Base-by-base conservation (phyloP, 768 basidiomycete genomes). In the Baorangia bicolor region DNA sequence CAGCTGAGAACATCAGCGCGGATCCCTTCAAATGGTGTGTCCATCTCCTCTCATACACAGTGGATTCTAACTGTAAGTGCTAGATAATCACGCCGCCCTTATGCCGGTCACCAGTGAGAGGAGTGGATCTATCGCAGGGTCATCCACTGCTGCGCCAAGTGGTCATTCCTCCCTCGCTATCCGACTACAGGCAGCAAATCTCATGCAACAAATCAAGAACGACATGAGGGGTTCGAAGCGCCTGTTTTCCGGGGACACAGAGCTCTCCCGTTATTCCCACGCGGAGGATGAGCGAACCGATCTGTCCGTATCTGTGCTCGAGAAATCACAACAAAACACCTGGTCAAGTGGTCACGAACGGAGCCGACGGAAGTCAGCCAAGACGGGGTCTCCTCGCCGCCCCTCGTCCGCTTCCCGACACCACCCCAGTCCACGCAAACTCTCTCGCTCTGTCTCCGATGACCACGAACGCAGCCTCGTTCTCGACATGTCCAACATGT, bases 121-220 rank as follows among this genome's bases (percentile, higher is more conserved):
- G 50, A 61, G 69, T 11, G 43, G 62, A 25, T 66, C 65, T 41
- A 67, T 64, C 10, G 43, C 60, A 1, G 63, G 62, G 2, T 66
- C 73, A 16, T 64, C 70, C 13, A 69, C 68, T 9, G 68, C 69
- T 11, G 71, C 69, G 21, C 68, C 69, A 12, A 73, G 73, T 20
- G 63, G 75, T 3, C 82, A 83, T 55, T 85, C 87, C 0, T 86
- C 89, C 9, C 75, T 84, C 21, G 81, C 80, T 10, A 90, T 90
- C 68, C 83, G 92, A 39, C 77, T 84, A 61, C 85, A 91, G 61
- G 93, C 90, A 13, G 88, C 84, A 10, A 84, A 78, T 25, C 72
- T 95, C 43, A 93, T 95, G 89, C 88, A 87, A 25, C 89, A 92
- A 60, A 92, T 94, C 60, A 88, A 87, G 71, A 81, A 78, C 54